Conservation (phyloP, 1,139 yeast genomes). For the Candida mesenterica region DNA sequence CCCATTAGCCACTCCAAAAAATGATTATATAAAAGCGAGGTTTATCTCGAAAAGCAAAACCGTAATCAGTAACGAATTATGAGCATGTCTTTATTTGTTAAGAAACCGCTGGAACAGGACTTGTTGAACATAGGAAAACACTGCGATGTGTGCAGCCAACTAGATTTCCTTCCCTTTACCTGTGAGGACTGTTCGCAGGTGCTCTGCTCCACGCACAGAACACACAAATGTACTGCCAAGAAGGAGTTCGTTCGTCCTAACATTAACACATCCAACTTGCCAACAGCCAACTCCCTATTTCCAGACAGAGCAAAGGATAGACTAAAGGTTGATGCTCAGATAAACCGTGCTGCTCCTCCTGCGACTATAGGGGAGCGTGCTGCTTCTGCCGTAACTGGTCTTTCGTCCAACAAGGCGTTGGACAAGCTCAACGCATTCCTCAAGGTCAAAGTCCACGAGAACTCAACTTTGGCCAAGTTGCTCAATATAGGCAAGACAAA, state of each 20-base stretch:
- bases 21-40: background rate
- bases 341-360: no score
- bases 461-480: slow-evolving; percentile 14
- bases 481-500: slow-evolving; percentile 12
- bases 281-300: slow-evolving; percentile 46
- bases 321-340: slow-evolving; percentile 38
- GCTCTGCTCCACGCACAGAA: slow-evolving; percentile 60
- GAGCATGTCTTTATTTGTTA: slow-evolving; percentile 1
- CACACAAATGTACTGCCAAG: slow-evolving; percentile 43
- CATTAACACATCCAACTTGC: slow-evolving; percentile 14
- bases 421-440: slow-evolving; percentile 48
- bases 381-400: no score
- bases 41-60: no score
- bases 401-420: slow-evolving; percentile 35
- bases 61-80: no score
- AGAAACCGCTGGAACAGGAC: slow-evolving; percentile 5
- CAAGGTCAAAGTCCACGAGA: slow-evolving; percentile 23
- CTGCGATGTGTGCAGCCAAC: slow-evolving; percentile 58
- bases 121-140: slow-evolving; percentile 65
- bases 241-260: slow-evolving; percentile 1
- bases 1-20: background rate
- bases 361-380: no score
- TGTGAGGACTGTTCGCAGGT: slow-evolving; percentile 57
- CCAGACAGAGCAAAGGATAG: slow-evolving; percentile 52
- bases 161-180: slow-evolving; percentile 69